These are phyloP conservation scores for Serendipita indica DNA, from an alignment of 768 basidiomycete species.

Conservation along the genomic window DNA sequence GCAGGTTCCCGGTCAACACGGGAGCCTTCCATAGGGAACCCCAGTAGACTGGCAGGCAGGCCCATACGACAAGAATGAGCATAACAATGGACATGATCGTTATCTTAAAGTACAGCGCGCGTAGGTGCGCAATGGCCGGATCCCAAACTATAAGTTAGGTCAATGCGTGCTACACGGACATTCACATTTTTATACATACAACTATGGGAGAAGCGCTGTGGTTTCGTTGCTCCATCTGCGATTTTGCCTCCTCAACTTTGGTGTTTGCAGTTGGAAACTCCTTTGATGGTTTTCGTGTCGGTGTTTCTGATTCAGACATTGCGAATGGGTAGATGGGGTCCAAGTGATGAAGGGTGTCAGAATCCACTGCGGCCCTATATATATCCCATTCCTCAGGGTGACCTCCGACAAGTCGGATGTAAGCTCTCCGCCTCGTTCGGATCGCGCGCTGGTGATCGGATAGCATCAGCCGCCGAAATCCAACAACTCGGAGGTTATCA, in stretches of 20 bases:
- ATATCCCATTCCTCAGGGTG: no score
- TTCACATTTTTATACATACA: background rate
- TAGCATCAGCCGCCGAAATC: no score
- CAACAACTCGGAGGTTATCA: no score
- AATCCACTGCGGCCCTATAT: background rate
- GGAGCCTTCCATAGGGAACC: constrained; percentile 18
- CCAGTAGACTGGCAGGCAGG: constrained; percentile 25
- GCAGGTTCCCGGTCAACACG: constrained; percentile 21
- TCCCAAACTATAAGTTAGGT: constrained; percentile 17
- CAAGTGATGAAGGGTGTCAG: background rate
- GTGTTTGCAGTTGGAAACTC: background rate
- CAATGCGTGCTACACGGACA: background rate
- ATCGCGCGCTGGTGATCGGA: no score
- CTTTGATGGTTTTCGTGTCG: background rate
- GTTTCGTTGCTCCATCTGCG: background rate
- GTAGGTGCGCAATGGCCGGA: constrained; percentile 17
- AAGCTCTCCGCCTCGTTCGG: no score
- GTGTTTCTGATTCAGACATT: constrained; percentile 4
- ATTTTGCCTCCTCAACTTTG: background rate
- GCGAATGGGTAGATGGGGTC: background rate
- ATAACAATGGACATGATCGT: constrained; percentile 21
- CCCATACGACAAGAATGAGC: constrained; percentile 28
- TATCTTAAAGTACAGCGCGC: constrained; percentile 22
- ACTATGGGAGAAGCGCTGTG: background rate
- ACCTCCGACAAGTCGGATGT: no score